Evolutionary conservation across 2,329 filamentous ascomycete genomes (phyloP), one percentile per base, ranked within the genome.

Genomic region (Beauveria rudraprayagi): DNA sequence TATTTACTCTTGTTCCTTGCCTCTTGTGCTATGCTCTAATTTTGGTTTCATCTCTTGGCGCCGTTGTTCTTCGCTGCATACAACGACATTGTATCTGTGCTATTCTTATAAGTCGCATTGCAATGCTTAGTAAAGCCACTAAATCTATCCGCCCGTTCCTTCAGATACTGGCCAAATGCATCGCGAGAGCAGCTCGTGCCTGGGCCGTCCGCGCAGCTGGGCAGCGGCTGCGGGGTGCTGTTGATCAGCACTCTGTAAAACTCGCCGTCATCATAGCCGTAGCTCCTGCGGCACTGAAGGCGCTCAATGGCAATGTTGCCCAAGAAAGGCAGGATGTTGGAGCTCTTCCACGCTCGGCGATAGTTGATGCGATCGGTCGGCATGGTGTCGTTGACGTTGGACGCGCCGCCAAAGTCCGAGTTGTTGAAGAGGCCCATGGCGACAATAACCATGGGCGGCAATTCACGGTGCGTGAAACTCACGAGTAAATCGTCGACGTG

Each of bases 341-440:
- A 85, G 64, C 81, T 85, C 67, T 78, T 80, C 86, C 86, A 89
- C 1, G 78, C 81, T 28, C 86, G 82, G 26, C 78, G 76, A 70
- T 85, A 79, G 73, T 89, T 89, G 68, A 87, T 83, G 26, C 76
- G 76, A 63, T 83, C 79, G 0, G 81, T 73, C 0, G 86, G 86
- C 81, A 89, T 88, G 2, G 86, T 88, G 55, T 78, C 80, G 64
- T 88, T 88, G 65, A 84, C 73, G 16, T 68, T 63, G 16, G 80
- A 70, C 61, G 79, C 77, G 0, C 76, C 74, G 10, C 80, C 80
- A 63, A 80, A 81, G 0, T 76, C 79, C 3, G 83, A 85, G 71
- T 88, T 88, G 75, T 89, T 89, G 77, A 88, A 89, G 5, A 90
- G 76, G 0, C 86, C 86, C 71, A 89, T 78, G 0, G 86, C 85